phyloP scores from a whole-genome alignment of 179 eudicot genomes.

The Carnegiea gigantea region DNA sequence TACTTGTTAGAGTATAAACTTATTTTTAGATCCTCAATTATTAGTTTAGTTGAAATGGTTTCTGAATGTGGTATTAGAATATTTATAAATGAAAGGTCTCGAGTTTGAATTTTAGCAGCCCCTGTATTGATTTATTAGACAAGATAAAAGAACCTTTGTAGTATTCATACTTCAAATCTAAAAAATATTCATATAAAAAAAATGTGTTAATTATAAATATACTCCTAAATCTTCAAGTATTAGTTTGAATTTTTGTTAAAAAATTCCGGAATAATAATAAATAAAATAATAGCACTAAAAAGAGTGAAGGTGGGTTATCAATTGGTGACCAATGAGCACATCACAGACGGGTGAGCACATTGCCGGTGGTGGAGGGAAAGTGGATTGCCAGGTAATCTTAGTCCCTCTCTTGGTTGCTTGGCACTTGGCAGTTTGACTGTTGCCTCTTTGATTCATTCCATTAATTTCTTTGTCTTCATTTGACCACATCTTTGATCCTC shows the following conservation, averaged over 20 bases:
- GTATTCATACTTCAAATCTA: no score
- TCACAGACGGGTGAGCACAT: background rate
- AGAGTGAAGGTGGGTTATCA: background rate
- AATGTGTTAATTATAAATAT: no score
- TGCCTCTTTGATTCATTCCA: background rate
- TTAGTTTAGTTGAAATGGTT: background rate
- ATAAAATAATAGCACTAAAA: background rate
- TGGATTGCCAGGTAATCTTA: background rate
- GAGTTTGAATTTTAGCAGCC: no score
- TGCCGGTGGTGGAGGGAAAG: background rate
- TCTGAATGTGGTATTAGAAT: no score
- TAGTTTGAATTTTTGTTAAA: background rate
- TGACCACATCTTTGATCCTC: background rate
- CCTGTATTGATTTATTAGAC: no score
- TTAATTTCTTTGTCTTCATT: background rate
- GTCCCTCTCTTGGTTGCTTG: background rate
- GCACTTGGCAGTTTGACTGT: background rate
- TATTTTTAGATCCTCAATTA: background rate
- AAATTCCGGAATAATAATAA: background rate
- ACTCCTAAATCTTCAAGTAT: no score
- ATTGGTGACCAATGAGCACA: background rate
- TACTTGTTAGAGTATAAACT: no score
- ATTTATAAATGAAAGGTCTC: no score
- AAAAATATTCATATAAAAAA: no score
- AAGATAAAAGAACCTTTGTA: no score